phyloP scores from a whole-genome alignment of 2,329 filamentous ascomycete species.

The Xylariales sp. region DNA sequence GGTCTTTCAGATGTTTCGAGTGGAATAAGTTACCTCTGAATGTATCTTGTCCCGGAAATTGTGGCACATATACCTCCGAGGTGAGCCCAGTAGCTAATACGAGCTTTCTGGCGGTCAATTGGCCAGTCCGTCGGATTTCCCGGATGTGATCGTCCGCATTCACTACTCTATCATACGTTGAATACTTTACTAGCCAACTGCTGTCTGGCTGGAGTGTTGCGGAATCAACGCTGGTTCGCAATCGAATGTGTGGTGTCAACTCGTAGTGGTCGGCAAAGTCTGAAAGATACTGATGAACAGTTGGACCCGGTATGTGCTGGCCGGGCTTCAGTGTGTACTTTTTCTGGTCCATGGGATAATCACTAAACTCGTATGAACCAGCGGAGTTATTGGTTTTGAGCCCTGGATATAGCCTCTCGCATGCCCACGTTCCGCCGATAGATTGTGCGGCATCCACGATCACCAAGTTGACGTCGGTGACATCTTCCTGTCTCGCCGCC shows the following conservation, averaged over 20 bases:
- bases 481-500: conserved; percentile 35
- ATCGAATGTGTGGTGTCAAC: conserved; percentile 7
- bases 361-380: conserved; percentile 59
- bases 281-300: conserved; percentile 28
- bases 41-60: conserved; percentile 7
- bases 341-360: conserved; percentile 53
- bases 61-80: conserved; percentile 11
- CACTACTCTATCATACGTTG: neutral
- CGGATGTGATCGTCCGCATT: neutral
- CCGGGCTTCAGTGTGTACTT: conserved; percentile 42
- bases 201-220: conserved; percentile 2
- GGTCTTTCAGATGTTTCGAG: conserved; percentile 12
- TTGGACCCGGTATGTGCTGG: conserved; percentile 43
- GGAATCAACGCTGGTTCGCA: conserved; percentile 8
- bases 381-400: conserved; percentile 61
- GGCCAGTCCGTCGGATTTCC: neutral
- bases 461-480: conserved; percentile 31
- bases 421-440: conserved; percentile 58
- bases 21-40: conserved; percentile 15
- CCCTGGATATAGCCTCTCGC: conserved; percentile 53
- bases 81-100: conserved; percentile 16
- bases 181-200: conserved; percentile 7
- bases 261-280: conserved; percentile 9
- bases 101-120: conserved; percentile 9
- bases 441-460: conserved; percentile 47